phyloP scores from a whole-genome alignment of 805 yeast genomes.

The Saturnispora zaruensis region DNA sequence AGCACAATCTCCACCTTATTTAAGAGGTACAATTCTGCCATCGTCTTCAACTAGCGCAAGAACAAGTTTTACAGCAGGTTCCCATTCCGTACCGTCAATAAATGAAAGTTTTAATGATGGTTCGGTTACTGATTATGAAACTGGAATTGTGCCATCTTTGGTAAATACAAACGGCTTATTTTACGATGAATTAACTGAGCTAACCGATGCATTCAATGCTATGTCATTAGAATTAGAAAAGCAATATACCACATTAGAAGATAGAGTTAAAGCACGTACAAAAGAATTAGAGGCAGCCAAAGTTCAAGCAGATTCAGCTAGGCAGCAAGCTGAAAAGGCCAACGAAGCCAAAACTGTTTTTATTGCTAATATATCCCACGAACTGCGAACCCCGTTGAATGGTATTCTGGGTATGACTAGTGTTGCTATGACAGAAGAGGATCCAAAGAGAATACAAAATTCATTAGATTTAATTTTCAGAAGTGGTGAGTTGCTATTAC shows the following conservation, averaged over 20 bases:
- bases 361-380: slow-evolving; percentile 89
- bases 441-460: slow-evolving; percentile 56
- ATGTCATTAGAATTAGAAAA: slow-evolving; percentile 83
- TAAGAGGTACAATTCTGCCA: background rate
- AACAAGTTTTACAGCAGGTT: slow-evolving; percentile 8
- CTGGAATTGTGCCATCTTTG: slow-evolving; percentile 18
- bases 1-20: background rate
- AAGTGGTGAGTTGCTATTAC: slow-evolving; percentile 83
- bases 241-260: slow-evolving; percentile 81
- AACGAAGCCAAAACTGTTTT: slow-evolving; percentile 94
- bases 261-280: slow-evolving; percentile 78
- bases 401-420: slow-evolving; percentile 96
- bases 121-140: background rate
- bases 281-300: slow-evolving; percentile 83
- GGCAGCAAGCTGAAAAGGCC: slow-evolving; percentile 60
- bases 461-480: slow-evolving; percentile 77
- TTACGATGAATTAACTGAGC: slow-evolving; percentile 78
- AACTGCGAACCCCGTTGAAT: slow-evolving; percentile 88
- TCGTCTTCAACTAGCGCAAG: background rate
- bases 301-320: slow-evolving; percentile 51
- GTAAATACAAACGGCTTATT: slow-evolving; percentile 35
- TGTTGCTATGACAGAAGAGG: slow-evolving; percentile 82
- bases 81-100: slow-evolving; percentile 9
- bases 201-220: slow-evolving; percentile 80
- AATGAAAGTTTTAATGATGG: slow-evolving; percentile 10